Percentiles rank a stretch among this genome's conserved stretches.
Conservation (phyloP, 495 filamentous ascomycete genomes). For the Lasiosphaeria hispida region DNA sequence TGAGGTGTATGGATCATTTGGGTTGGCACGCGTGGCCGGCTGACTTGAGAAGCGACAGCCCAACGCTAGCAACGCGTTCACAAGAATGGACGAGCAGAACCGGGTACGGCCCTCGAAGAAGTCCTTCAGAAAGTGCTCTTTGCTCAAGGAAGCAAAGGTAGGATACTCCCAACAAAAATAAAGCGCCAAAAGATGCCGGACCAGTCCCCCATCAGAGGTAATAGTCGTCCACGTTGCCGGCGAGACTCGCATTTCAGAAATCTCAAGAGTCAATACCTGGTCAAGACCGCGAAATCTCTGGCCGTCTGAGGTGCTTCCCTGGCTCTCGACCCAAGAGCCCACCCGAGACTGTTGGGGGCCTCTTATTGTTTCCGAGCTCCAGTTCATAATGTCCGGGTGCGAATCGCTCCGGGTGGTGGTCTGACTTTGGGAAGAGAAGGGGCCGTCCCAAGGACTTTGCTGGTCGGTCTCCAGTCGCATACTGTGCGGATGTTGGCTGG, state of each 20-base stretch:
- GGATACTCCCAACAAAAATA: slow-evolving; percentile 86
- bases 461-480: slow-evolving; percentile 37
- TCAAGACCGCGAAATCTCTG: slow-evolving; percentile 33
- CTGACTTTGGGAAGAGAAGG: slow-evolving; percentile 41
- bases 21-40: slow-evolving; percentile 59
- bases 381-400: slow-evolving; percentile 38
- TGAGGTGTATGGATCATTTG: slow-evolving; percentile 58
- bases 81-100: slow-evolving; percentile 70
- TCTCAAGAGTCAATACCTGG: slow-evolving; percentile 36
- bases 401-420: slow-evolving; percentile 37
- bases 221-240: slow-evolving; percentile 58
- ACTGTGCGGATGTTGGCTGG: slow-evolving; percentile 13
- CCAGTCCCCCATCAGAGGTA: slow-evolving; percentile 54
- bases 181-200: slow-evolving; percentile 62
- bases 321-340: slow-evolving; percentile 39
- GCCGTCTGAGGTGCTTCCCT: slow-evolving; percentile 16
- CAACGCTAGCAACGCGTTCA: slow-evolving; percentile 71
- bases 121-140: slow-evolving; percentile 69
- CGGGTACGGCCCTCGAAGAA: slow-evolving; percentile 52
- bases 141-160: slow-evolving; percentile 67
- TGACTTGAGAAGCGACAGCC: slow-evolving; percentile 72
- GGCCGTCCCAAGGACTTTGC: slow-evolving; percentile 39
- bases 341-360: slow-evolving; percentile 38
- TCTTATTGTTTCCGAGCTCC: slow-evolving; percentile 31
- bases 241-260: slow-evolving; percentile 37